A percentile compares a stretch with the other conserved stretches of the same genome.
These are phyloP conservation scores for Coemansia sp. DNA, from an alignment of 192 early-diverging fungal genomes.

Conservation along the genomic window DNA sequence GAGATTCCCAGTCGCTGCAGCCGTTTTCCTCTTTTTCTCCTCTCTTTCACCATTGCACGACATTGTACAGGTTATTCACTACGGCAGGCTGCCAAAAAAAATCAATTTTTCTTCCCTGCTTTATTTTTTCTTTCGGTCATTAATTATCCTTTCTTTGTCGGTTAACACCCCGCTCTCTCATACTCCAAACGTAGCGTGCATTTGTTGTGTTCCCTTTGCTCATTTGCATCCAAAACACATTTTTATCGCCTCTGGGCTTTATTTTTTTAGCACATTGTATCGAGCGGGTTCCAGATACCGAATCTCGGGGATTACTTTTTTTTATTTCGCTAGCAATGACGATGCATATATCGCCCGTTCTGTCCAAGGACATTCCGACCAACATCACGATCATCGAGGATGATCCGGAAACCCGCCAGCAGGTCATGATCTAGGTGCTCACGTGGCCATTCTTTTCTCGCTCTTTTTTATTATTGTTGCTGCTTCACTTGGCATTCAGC, in stretches of 20 bases:
- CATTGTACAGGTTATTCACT: slow-evolving; percentile 7
- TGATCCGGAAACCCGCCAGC: slow-evolving; percentile 36
- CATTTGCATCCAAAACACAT: background rate
- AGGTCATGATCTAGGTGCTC: slow-evolving; percentile 9
- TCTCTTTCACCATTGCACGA: background rate
- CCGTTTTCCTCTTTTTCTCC: background rate
- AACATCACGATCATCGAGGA: slow-evolving; percentile 50
- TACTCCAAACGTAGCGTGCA: background rate
- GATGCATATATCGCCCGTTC: background rate
- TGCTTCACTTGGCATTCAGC: background rate
- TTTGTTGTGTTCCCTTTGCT: background rate
- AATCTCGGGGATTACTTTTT: too few species aligned
- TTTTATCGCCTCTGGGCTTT: background rate
- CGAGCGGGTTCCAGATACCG: too few species aligned
- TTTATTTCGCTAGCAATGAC: background rate
- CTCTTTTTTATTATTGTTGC: background rate
- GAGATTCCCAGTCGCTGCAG: background rate
- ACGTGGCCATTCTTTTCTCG: background rate
- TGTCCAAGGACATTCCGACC: slow-evolving; percentile 42
- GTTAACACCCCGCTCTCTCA: too few species aligned
- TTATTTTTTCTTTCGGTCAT: background rate
- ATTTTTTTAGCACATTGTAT: background rate
- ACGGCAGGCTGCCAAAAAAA: background rate
- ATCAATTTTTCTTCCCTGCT: background rate
- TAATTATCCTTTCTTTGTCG: background rate